Evolutionary conservation across 345 rosid species (phyloP), one percentile per base, ranked within the genome.

Genomic region (Carallia pectinifolia): DNA sequence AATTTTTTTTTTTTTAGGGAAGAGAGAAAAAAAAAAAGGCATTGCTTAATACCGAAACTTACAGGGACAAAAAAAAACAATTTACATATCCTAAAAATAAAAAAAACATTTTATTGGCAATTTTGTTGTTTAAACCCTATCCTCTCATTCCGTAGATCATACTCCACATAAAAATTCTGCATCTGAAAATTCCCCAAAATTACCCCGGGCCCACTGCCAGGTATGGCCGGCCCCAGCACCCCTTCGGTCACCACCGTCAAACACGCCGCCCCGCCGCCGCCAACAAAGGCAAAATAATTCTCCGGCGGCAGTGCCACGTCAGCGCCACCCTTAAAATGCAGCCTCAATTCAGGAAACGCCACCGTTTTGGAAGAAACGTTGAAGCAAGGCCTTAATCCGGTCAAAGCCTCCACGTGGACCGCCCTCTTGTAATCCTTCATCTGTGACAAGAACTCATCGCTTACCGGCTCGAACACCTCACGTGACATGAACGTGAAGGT

Each of bases 271-370:
- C 63, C 81, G 48, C 71, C 58, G 3, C 16, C 65, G 7, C 61
- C 79, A 23, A 75, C 64, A 33, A 50, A 39, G 31, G 55, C 79
- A 27, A 78, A 70, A 53, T 60, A 83, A 23, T 80, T 80, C 72
- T 65, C 81, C 75, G 37, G 9, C 8, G 84, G 86, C 47, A 83
- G 65, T 6, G 62, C 74, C 73, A 73, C 50, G 30, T 76, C 79
- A 4, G 81, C 75, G 1, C 86, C 86, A 7, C 86, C 86, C 64
- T 76, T 83, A 10, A 83, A 73, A 68, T 78, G 81, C 5, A 83
- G 60, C 61, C 9, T 78, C 64, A 83, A 12, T 17, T 73, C 74
- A 6, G 84, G 86, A n/a, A 83, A 65, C 55, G 30, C 60, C 33
- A 12, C n/a, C 23, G 12, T 39, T 18, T 7, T 48, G 3, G 50